Percentiles rank a stretch among this genome's conserved stretches.
Conservation (phyloP, 2,329 filamentous ascomycete species). For the Neurospora crassa region DNA sequence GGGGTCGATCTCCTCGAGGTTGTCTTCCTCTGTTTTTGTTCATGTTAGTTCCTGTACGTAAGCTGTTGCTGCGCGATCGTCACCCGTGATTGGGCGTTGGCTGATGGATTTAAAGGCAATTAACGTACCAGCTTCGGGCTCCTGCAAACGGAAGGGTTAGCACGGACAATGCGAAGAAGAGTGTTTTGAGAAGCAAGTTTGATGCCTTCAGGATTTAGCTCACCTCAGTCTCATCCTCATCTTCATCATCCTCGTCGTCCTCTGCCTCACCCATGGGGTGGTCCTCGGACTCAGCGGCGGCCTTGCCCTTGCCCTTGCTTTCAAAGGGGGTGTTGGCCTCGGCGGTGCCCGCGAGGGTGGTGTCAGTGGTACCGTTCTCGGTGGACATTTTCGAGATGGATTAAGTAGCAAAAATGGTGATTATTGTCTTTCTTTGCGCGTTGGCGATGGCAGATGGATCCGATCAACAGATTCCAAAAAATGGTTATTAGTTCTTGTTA, state of each 20-base stretch:
- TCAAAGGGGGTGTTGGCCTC: slow-evolving; percentile 16
- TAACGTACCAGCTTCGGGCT: slow-evolving; percentile 23
- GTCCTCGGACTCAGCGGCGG: slow-evolving; percentile 62
- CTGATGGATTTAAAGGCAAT: background rate
- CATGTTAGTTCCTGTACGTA: slow-evolving; percentile 13
- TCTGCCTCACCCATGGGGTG: slow-evolving; percentile 67
- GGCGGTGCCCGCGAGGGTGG: slow-evolving; percentile 29
- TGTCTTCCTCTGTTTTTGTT: slow-evolving; percentile 50
- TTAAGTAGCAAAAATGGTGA: slow-evolving; percentile 4
- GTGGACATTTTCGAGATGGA: slow-evolving; percentile 28
- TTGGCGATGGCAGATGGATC: background rate
- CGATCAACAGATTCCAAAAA: background rate
- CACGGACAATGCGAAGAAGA: background rate
- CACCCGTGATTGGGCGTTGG: background rate
- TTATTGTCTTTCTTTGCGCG: background rate
- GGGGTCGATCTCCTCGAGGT: slow-evolving; percentile 83
- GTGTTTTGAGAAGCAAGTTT: background rate
- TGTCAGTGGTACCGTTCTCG: slow-evolving; percentile 38
- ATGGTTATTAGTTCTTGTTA: slow-evolving; percentile 2
- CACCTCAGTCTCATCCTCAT: slow-evolving; percentile 29
- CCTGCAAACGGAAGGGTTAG: slow-evolving; percentile 19
- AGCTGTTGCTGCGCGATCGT: background rate
- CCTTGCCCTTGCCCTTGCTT: slow-evolving; percentile 64
- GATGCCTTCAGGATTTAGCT: slow-evolving; percentile 1
- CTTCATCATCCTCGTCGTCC: slow-evolving; percentile 63